Conservation (phyloP, 2,329 filamentous ascomycete genomes). For the Onygena corvina region DNA sequence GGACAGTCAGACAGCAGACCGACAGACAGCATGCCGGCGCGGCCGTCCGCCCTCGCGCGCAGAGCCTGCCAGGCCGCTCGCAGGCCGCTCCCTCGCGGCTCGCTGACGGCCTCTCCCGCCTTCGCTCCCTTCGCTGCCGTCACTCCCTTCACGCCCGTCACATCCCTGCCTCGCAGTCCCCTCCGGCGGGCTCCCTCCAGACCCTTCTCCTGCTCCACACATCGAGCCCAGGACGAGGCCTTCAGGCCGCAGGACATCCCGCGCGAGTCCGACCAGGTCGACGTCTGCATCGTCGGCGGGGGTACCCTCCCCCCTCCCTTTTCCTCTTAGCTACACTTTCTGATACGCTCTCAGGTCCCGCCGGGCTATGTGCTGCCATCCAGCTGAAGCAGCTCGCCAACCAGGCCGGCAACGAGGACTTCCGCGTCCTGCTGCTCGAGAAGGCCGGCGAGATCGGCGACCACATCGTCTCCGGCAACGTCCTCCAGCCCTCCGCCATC, state of each 20-base stretch:
- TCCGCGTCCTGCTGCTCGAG: slow-evolving; percentile 81
- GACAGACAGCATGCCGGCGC: too few relatives aligned
- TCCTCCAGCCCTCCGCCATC: slow-evolving; percentile 78
- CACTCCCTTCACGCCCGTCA: not conserved
- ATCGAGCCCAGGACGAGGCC: slow-evolving; percentile 35
- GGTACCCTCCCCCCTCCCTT: slow-evolving; percentile 35
- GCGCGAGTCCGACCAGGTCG: slow-evolving; percentile 82
- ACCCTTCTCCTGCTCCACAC: slow-evolving; percentile 20
- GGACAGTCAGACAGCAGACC: too few relatives aligned
- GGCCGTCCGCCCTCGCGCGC: not conserved
- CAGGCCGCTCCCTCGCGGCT: too few relatives aligned
- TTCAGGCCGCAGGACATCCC: slow-evolving; percentile 61
- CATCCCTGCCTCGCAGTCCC: not conserved
- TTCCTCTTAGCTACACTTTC: slow-evolving; percentile 10
- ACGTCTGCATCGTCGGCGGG: slow-evolving; percentile 92
- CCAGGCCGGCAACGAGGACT: slow-evolving; percentile 88
- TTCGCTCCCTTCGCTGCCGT: too few relatives aligned
- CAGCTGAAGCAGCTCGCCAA: slow-evolving; percentile 90
- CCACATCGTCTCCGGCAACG: slow-evolving; percentile 90
- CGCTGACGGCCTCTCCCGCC: too few relatives aligned
- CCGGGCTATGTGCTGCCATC: slow-evolving; percentile 85
- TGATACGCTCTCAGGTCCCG: slow-evolving; percentile 49
- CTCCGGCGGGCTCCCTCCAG: not conserved
- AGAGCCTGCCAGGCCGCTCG: not conserved
- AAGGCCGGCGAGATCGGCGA: slow-evolving; percentile 92